Evolutionary conservation across 805 yeast genomes (phyloP), one percentile per base, ranked within the genome.

Genomic region (Groenewaldozyma tartarivorans): DNA sequence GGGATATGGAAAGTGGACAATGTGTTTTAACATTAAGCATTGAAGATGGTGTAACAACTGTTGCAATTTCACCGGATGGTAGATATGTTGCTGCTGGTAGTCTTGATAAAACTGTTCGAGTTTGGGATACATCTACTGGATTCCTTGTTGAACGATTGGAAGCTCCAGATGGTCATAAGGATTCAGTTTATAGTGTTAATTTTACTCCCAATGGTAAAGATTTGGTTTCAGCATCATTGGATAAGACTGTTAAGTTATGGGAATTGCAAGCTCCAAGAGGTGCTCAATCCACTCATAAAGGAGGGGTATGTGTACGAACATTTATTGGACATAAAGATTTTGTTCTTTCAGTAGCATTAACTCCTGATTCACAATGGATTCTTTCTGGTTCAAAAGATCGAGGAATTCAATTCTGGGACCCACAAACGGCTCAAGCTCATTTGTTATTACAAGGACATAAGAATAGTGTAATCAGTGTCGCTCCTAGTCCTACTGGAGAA

Each of bases 1-100:
- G 98, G 98, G 96, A 90, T 62, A 74, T 88, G 58, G 77, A 83
- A 52, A 74, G 86, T 31, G 92, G 95, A 19, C 87, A 84, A 65
- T 85, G 95, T 61, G 78, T 87, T 18, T 71, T 87, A 56, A 87
- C 95, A 36, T 70, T 90, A 50, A 76, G 87, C 15, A 88, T 90
- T 54, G 96, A 90, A 64, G 97, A 90, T 61, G 98, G 98, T 52
- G 97, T 90, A 40, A 90, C 98, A 42, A 90, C 98, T 0, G 96
- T 90, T 35, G 95, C 96, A 17, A 90, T 90, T 33, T 84, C 95
- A 5, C 96, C 96, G 38, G 94, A 90, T 62, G 96, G 96, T 31
- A 77, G 80, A 52, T 75, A 79, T 53, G 86, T 92, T 54, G 97
- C 96, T 31, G 97, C 96, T 15, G 98, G 98, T 38, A 83, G 95